Percentiles rank a stretch among this genome's conserved stretches.
phyloP scores from a whole-genome alignment of 305 asterid genomes.

The Ajuga reptans region DNA sequence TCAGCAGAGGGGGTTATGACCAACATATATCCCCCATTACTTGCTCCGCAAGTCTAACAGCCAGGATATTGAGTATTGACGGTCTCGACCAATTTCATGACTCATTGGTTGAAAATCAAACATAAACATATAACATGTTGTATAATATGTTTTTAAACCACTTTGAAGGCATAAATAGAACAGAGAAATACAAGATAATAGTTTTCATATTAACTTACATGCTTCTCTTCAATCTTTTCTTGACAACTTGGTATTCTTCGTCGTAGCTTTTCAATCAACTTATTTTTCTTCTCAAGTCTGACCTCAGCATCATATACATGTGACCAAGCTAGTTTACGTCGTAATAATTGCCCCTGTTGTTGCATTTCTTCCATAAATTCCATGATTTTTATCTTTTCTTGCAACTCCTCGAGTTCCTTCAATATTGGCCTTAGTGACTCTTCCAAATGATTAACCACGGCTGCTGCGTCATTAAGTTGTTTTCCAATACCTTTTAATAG shows the following conservation, averaged over 20 bases:
- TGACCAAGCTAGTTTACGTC: slow-evolving; percentile 88
- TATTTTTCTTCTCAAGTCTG: slow-evolving; percentile 43
- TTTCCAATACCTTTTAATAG: slow-evolving; percentile 52
- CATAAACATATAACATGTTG: not conserved
- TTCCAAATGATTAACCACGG: slow-evolving; percentile 62
- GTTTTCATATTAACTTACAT: slow-evolving; percentile 35
- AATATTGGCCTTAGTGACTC: slow-evolving; percentile 55
- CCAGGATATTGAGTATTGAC: not conserved
- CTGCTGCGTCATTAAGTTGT: slow-evolving; percentile 52
- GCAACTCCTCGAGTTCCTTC: slow-evolving; percentile 78
- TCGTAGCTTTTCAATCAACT: slow-evolving; percentile 47
- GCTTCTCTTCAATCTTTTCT: slow-evolving; percentile 50
- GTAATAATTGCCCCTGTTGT: slow-evolving; percentile 52
- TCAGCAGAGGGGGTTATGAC: not conserved
- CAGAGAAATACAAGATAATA: not conserved
- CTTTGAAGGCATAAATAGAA: slow-evolving; percentile 4
- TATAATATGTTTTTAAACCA: not conserved
- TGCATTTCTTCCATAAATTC: slow-evolving; percentile 79
- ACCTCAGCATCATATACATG: slow-evolving; percentile 69
- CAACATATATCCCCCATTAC: not conserved
- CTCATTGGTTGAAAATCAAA: slow-evolving; percentile 1
- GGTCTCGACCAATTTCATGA: slow-evolving; percentile 15
- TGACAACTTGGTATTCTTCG: slow-evolving; percentile 67
- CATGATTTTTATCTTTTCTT: slow-evolving; percentile 69
- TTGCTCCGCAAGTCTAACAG: not conserved